These are phyloP conservation scores for Aplosporella prunicola DNA, from an alignment of 2,329 filamentous ascomycete species.

Conservation along the genomic window DNA sequence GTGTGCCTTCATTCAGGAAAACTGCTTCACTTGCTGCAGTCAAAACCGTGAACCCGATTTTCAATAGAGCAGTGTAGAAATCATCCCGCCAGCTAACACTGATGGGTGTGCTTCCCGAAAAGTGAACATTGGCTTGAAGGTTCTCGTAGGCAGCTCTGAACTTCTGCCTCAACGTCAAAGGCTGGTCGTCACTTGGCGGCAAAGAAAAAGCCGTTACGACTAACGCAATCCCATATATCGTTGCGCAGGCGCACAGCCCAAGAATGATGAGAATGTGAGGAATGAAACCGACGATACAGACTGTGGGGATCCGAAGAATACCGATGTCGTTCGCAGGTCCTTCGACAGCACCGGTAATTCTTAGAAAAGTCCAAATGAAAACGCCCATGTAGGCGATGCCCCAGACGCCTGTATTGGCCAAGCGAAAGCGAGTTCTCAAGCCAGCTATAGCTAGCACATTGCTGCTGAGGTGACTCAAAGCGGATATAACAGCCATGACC, in stretches of 20 bases:
- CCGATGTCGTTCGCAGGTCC: conserved; percentile 47
- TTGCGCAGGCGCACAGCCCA: conserved; percentile 65
- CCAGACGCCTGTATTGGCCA: conserved; percentile 83
- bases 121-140: conserved; percentile 82
- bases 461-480: conserved; percentile 79
- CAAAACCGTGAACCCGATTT: conserved; percentile 77
- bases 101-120: conserved; percentile 56
- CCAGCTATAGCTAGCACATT: conserved; percentile 74
- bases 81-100: conserved; percentile 81
- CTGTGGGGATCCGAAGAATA: conserved; percentile 79
- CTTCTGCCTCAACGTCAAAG: conserved; percentile 47
- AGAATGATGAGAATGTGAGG: conserved; percentile 80
- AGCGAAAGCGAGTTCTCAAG: conserved; percentile 67
- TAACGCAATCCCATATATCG: conserved; percentile 71
- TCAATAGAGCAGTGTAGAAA: conserved; percentile 84
- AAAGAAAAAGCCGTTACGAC: conserved; percentile 62
- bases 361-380: conserved; percentile 64
- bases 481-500: conserved; percentile 76
- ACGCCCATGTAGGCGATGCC: conserved; percentile 81
- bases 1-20: conserved; percentile 81
- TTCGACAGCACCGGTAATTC: conserved; percentile 24
- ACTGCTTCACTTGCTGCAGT: conserved; percentile 94
- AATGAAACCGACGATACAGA: conserved; percentile 90
- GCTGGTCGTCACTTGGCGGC: conserved; percentile 40
- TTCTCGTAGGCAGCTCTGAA: conserved; percentile 69